Conservation (phyloP, 75 land plant species). For the Pinus tabuliformis region DNA sequence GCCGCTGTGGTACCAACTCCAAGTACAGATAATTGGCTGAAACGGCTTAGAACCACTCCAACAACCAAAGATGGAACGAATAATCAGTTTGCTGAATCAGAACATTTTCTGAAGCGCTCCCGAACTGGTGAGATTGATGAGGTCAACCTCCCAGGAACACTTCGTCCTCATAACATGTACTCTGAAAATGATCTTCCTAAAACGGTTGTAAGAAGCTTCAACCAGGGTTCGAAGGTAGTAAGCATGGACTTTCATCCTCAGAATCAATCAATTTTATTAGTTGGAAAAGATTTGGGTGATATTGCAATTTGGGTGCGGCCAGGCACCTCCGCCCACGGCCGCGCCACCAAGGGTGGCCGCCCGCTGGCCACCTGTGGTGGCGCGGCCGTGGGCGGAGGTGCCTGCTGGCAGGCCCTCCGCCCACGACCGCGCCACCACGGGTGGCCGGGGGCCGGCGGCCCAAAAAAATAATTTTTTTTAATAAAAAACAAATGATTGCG, state of each 20-base stretch:
- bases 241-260: conserved; percentile 30
- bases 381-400: too few relatives aligned
- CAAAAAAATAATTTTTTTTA: too few relatives aligned
- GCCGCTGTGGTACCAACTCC: too few relatives aligned
- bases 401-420: too few relatives aligned
- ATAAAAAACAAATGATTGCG: too few relatives aligned
- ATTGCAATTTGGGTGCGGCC: too few relatives aligned
- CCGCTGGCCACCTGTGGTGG: too few relatives aligned
- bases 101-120: conserved; percentile 25
- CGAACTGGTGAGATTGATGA: conserved; percentile 69
- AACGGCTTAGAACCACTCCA: conserved; percentile 53
- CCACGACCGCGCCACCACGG: too few relatives aligned
- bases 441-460: too few relatives aligned
- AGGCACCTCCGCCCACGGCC: too few relatives aligned
- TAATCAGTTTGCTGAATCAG: conserved; percentile 67
- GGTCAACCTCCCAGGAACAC: neutral
- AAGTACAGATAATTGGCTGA: conserved; percentile 63
- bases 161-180: conserved; percentile 8
- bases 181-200: conserved; percentile 80
- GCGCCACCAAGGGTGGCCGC: too few relatives aligned
- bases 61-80: conserved; percentile 47
- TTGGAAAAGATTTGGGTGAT: too few relatives aligned
- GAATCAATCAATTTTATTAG: conserved; percentile 15
- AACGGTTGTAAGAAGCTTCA: conserved; percentile 47
- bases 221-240: conserved; percentile 69